Conservation (phyloP, 176 grass and related monocot genomes). For the Oryza australiensis region DNA sequence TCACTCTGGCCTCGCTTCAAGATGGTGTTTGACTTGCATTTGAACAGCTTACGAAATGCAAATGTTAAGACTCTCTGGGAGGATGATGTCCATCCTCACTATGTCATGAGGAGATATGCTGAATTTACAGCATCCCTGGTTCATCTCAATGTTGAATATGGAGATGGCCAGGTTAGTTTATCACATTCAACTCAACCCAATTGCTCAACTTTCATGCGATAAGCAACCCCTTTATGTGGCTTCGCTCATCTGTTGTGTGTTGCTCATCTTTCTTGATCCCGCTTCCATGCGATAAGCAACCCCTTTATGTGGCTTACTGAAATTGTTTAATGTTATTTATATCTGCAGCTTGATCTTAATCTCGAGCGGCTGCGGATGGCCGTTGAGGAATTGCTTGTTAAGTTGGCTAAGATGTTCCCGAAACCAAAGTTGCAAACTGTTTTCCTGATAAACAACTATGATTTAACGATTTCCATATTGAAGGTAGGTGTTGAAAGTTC, state of each 20-base stretch:
- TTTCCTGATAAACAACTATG: conserved; percentile 98
- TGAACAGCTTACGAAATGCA: conserved; percentile 88
- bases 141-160: conserved; percentile 96
- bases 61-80: conserved; percentile 92
- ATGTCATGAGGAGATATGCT: conserved; percentile 88
- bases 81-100: conserved; percentile 97
- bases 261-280: conserved; percentile 14
- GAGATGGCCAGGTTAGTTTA: conserved; percentile 88
- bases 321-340: conserved; percentile 23
- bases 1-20: conserved; percentile 96
- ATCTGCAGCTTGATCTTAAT: conserved; percentile 86
- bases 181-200: conserved; percentile 16
- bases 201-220: conserved; percentile 24
- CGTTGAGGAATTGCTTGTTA: conserved; percentile 85
- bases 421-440: conserved; percentile 91
- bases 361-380: conserved; percentile 92
- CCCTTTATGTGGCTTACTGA: conserved; percentile 16
- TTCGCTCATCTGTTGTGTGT: no score
- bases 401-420: conserved; percentile 81
- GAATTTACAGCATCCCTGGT: conserved; percentile 96
- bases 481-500: conserved; percentile 53
- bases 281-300: conserved; percentile 14
- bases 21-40: conserved; percentile 98
- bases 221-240: conserved; percentile 23
- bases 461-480: conserved; percentile 88